Conservation (phyloP, 495 filamentous ascomycete species). For the Daldinia bambusicola region DNA sequence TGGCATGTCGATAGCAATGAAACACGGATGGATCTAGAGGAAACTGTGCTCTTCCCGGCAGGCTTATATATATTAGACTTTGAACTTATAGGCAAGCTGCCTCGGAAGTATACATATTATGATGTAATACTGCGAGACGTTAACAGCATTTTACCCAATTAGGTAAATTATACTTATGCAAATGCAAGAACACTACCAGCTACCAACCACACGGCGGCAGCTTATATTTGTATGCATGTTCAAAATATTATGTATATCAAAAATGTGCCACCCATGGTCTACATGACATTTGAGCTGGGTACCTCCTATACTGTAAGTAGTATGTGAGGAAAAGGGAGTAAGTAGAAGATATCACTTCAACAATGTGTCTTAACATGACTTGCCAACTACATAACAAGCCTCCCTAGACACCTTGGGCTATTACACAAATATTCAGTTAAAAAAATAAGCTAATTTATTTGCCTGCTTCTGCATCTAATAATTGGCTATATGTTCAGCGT, state of each 20-base stretch:
- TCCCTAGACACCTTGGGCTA: too few species aligned
- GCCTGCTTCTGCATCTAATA: slow-evolving; percentile 12
- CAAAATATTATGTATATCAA: too few species aligned
- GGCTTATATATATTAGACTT: not conserved
- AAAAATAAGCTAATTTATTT: slow-evolving; percentile 10
- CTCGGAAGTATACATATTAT: not conserved
- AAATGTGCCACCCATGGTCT: not conserved
- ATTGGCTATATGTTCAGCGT: slow-evolving; percentile 34
- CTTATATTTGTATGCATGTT: not conserved
- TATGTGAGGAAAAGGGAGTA: not conserved
- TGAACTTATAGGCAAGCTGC: not conserved
- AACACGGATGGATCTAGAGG: not conserved
- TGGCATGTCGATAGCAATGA: not conserved
- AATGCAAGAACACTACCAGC: not conserved
- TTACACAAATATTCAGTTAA: too few species aligned
- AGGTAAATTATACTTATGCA: slow-evolving; percentile 1
- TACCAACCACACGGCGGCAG: not conserved
- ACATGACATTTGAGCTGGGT: not conserved
- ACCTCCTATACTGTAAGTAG: not conserved
- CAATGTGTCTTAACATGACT: not conserved
- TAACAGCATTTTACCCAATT: not conserved
- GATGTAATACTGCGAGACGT: slow-evolving; percentile 3
- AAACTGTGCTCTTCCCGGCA: not conserved
- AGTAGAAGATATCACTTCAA: not conserved
- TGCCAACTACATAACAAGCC: too few species aligned